These are phyloP conservation scores for Aspergillus sp. DNA, from an alignment of 2,329 filamentous ascomycete genomes.

Conservation along the genomic window DNA sequence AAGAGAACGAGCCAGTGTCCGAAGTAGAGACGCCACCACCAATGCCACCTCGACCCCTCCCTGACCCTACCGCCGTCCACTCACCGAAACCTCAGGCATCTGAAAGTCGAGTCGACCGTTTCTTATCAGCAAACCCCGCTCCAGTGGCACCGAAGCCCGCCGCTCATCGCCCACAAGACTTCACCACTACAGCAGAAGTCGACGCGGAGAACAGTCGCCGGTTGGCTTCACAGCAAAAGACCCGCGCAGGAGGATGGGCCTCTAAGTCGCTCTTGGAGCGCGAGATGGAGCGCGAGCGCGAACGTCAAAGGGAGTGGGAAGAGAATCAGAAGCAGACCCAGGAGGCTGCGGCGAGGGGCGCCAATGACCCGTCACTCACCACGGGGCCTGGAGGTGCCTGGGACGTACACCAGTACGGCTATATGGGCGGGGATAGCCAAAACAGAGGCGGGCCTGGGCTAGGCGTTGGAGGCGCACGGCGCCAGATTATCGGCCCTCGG, in stretches of 20 bases:
- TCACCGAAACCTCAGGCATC: constrained; percentile 30
- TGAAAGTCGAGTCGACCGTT: constrained; percentile 58
- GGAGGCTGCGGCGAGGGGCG: constrained; percentile 50
- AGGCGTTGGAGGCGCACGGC: constrained; percentile 59
- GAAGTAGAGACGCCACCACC: constrained; percentile 20
- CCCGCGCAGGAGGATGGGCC: constrained; percentile 64
- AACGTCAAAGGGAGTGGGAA: constrained; percentile 69
- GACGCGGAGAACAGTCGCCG: constrained; percentile 61
- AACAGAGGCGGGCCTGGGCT: constrained; percentile 58
- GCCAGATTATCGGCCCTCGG: constrained; percentile 67
- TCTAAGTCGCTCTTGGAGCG: constrained; percentile 67
- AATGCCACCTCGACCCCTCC: constrained; percentile 48
- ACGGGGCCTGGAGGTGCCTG: constrained; percentile 57
- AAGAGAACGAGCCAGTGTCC: constrained; percentile 28
- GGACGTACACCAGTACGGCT: constrained; percentile 70
- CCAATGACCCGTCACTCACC: constrained; percentile 47
- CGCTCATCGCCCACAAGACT: constrained; percentile 51
- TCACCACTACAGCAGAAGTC: constrained; percentile 59
- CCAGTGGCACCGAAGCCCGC: constrained; percentile 46
- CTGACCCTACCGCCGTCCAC: constrained; percentile 49
- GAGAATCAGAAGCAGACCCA: constrained; percentile 59
- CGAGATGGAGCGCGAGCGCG: constrained; percentile 70
- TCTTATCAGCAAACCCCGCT: constrained; percentile 59
- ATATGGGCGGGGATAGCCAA: constrained; percentile 65
- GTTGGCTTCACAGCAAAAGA: constrained; percentile 59